A percentile compares a stretch with the other conserved stretches of the same genome.
Evolutionary conservation across 2,329 filamentous ascomycete species (phyloP).

Genomic region (Chrysosporium queenslandicum): DNA sequence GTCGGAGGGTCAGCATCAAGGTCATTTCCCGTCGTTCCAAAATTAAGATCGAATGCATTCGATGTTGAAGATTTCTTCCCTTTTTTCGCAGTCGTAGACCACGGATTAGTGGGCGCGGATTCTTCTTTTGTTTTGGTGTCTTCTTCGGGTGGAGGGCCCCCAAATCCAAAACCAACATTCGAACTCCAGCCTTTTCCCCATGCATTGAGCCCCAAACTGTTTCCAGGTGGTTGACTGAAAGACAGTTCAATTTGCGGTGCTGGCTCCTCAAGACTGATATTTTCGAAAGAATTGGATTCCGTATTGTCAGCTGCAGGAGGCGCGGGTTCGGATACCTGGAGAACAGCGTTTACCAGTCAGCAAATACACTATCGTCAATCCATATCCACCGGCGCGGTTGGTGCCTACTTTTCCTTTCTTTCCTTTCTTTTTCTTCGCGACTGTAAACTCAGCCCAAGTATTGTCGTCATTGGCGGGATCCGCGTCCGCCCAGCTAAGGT

Average conservation of each 20-base stretch:
- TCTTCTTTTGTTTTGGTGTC: constrained; percentile 21
- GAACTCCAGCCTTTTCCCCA: constrained; percentile 54
- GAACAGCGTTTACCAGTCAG: neutral
- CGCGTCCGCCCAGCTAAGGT: constrained; percentile 41
- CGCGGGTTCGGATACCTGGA: constrained; percentile 25
- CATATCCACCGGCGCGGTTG: neutral
- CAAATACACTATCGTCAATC: constrained; percentile 6
- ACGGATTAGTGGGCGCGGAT: constrained; percentile 29
- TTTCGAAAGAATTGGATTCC: constrained; percentile 50
- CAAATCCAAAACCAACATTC: constrained; percentile 27
- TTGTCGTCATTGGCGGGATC: constrained; percentile 31
- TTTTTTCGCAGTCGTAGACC: constrained; percentile 31
- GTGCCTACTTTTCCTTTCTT: constrained; percentile 37
- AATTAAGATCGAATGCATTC: constrained; percentile 36
- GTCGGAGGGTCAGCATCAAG: constrained; percentile 31
- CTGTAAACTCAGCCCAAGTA: constrained; percentile 33
- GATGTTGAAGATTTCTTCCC: constrained; percentile 24
- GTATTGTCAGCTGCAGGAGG: constrained; percentile 29
- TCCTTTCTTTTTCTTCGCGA: constrained; percentile 43
- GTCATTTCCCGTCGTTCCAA: constrained; percentile 29
- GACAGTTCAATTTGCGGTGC: constrained; percentile 49
- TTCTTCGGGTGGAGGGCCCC: constrained; percentile 12
- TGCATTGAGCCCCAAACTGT: constrained; percentile 37
- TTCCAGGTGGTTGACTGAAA: constrained; percentile 37
- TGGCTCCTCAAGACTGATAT: constrained; percentile 56